Base-by-base conservation (phyloP, 1,139 yeast species). In the Saccharomyces uvarum region DNA sequence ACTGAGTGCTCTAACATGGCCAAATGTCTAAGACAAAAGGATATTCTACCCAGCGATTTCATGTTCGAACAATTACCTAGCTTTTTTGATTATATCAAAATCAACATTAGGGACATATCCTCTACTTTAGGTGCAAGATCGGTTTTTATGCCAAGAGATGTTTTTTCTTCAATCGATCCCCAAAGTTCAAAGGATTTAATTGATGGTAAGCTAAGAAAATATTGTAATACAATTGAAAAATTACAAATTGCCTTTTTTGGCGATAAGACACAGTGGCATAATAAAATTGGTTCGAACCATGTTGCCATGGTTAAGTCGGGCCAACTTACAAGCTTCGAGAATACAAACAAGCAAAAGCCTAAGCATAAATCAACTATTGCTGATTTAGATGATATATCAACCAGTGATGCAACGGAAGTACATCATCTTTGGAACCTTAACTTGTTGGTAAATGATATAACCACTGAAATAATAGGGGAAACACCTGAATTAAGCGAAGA, bases 121-220 rank as follows among this genome's bases (percentile, higher is more conserved):
- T 50, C 82, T 0, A 62, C 70, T 8, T 55, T 83, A 7, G 89
- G 88, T 0, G 77, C 88, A 0, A 74, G 88, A 51, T 84, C 89
- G 0, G 77, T 84, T 0, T 73, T 84, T 52, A 75, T 84, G 58
- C 82, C 78, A 9, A 73, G 76, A 21, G 72, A 74, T 50, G 61
- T 75, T 4, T 67, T 76, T 48, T 67, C 72, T 33, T 57, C 62
- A 1, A 57, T 67, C 3, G 72, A 67, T 6, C 65, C 75, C 1
- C 75, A 74, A 26, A 70, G 76, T 31, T 65, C 71, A 28, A 70
- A 72, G 51, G 83, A 80, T 61, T 63, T 73, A 42, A 71, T 75
- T 3, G 70, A 71, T 41, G 75, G 75, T 14, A 72, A 75, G 52
- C 64, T 80, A 52, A 70, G 83, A 59, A 75, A 72, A 54, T 63